Base-by-base conservation (phyloP, 768 basidiomycete species). In the Asterophora parasitica region DNA sequence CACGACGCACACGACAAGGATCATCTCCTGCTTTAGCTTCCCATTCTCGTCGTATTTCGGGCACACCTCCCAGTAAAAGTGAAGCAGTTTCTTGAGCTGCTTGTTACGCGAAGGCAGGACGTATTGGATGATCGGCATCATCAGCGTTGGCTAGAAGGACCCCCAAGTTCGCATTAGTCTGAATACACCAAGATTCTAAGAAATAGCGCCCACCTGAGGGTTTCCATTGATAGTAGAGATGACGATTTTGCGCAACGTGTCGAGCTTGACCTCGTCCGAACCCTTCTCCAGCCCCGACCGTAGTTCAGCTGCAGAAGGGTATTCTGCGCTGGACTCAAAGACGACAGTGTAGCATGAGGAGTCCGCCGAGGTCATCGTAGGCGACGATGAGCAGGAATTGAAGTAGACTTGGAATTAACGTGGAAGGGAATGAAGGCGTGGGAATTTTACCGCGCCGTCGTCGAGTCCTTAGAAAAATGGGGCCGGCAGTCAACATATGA, bases 11-110 rank as follows among this genome's bases (percentile, higher is more conserved):
- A 94, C 93, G 27, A 98, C 95, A 44, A 98, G 80, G 62, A 97
- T 98, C 95, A 98, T 98, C 73, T 99, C 95, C 70, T 98, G 96
- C 78, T 95, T 97, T 56, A 98, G 70, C 71, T 97, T 98, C 42
- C 95, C 95, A 55, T 81, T 85, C 60, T 98, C 95, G 59, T 98
- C 95, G 53, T 94, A 85, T 67, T 97, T 97, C 7, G 95, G 95
- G 69, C 94, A 98, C 16, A 98, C 88, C 71, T 98, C 91, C 90
- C 90, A 93, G 65, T 94, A 93, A 63, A 92, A 92, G 66, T 92
- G 92, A 31, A 97, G 73, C 54, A 96, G 71, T 73, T 98, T 99
- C 83, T 99, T 98, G 63, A 98, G 81, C 50, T 85, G 83, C 74
- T 99, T 98, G 73, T 89, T 93, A 64, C 85, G 83, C 44, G 88